Base-by-base conservation (phyloP, 768 basidiomycete genomes). In the Leccinum sublutescens region DNA sequence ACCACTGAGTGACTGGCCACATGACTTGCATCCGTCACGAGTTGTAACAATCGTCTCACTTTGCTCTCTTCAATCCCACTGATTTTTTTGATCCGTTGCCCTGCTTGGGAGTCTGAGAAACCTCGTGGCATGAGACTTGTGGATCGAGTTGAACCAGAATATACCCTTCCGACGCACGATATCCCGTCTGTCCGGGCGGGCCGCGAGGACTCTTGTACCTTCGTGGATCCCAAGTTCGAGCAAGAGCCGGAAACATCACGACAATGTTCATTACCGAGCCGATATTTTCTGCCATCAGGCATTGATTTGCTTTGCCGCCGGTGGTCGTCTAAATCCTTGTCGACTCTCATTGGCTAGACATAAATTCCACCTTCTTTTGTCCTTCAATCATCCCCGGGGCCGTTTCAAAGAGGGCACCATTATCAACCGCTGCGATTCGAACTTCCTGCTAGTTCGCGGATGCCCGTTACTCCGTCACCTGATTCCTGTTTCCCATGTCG, bases 381-480 rank as follows among this genome's bases (percentile, higher is more conserved):
- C 19, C 21, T 14, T 23, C 15, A 53, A 54, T 56, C 43, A 55
- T 27, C 40, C 17, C 2, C 43, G 10, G 43, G 43, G 43, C 14
- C 50, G 29, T 56, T 17, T n/a, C 19, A 14, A 34, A 55, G 11
- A 8, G 23, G 15, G 5, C 10, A 27, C 14, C 27, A 17, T 14
- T 29, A 19, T 27, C 54, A 19, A 12, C 40, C 12, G 21, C 11
- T 8, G 12, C 19, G 15, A 23, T 31, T 27, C 47, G 50, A 4
- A 27, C 31, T 48, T 36, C 17, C 51, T 23, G 17, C 29, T 48
- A 31, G n/a, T 34, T 17, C 29, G 48, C 33, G 56, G 58, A 34
- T 17, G 23, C 40, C 58, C 56, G 49, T 58, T 33, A n/a, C 38
- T 58, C 56, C 17, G 14, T 10, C 29, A 40, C 29, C 54, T 23